A percentile compares a stretch with the other conserved stretches of the same genome.
phyloP scores from a whole-genome alignment of 1,284 basidiomycete genomes.

The Hypsizygus ulmarius region DNA sequence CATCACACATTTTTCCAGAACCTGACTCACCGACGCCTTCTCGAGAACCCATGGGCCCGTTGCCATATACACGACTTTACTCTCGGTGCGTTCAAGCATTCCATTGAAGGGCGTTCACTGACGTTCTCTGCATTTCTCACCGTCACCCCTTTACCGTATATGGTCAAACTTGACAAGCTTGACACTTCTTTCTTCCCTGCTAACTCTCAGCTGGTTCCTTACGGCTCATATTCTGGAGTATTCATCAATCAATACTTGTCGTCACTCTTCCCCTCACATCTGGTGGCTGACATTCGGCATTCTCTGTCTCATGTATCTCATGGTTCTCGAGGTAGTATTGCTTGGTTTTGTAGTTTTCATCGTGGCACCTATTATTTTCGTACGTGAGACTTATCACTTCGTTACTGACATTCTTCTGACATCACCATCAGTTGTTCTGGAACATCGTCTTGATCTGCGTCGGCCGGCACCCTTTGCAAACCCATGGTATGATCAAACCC shows the following conservation, averaged over 20 bases:
- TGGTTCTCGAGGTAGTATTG: slow-evolving; percentile 69
- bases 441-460: slow-evolving; percentile 73
- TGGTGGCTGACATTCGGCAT: slow-evolving; percentile 83
- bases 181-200: slow-evolving; percentile 59
- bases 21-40: background rate
- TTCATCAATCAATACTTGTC: slow-evolving; percentile 68
- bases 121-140: background rate
- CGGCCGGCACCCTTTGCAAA: slow-evolving; percentile 73
- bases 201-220: slow-evolving; percentile 77
- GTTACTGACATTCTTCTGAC: slow-evolving; percentile 10
- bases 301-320: slow-evolving; percentile 74
- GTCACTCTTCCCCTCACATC: slow-evolving; percentile 66
- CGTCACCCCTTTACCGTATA: slow-evolving; percentile 1
- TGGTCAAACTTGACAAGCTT: slow-evolving; percentile 25
- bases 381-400: slow-evolving; percentile 37
- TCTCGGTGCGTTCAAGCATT: slow-evolving; percentile 27
- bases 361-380: slow-evolving; percentile 72
- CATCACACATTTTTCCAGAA: background rate
- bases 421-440: slow-evolving; percentile 57
- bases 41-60: slow-evolving; percentile 1
- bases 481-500: slow-evolving; percentile 66
- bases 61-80: slow-evolving; percentile 30
- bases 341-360: slow-evolving; percentile 74
- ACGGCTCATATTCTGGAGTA: slow-evolving; percentile 76
- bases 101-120: too few species aligned